Evolutionary conservation across 2,329 filamentous ascomycete genomes (phyloP).

Genomic region (Fusarium anthophilum): DNA sequence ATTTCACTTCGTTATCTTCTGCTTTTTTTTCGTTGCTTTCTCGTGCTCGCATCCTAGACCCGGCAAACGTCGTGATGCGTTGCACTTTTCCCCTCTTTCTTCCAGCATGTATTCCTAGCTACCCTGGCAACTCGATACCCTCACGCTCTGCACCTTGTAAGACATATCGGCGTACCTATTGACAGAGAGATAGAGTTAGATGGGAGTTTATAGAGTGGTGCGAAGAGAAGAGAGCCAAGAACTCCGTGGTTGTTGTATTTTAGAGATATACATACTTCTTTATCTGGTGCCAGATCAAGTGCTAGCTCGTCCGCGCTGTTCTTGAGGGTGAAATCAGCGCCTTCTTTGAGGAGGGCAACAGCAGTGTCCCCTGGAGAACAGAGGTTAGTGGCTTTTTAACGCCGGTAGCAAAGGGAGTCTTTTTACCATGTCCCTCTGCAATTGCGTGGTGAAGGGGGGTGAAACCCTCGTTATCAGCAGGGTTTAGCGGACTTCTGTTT

Average conservation of each 20-base stretch:
- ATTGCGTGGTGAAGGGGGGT: conserved; percentile 91
- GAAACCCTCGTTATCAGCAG: conserved; percentile 82
- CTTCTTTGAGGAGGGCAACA: conserved; percentile 81
- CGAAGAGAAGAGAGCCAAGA: not conserved
- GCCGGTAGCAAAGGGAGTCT: not conserved
- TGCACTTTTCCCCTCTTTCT: conserved; percentile 19
- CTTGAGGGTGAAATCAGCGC: conserved; percentile 82
- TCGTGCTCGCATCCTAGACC: conserved; percentile 1
- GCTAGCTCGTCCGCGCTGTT: conserved; percentile 76
- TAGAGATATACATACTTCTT: conserved; percentile 68
- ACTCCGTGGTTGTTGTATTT: not conserved
- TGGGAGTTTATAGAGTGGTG: conserved; percentile 13
- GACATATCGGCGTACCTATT: conserved; percentile 78
- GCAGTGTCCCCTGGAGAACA: conserved; percentile 75
- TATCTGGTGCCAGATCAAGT: conserved; percentile 86
- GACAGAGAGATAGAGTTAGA: conserved; percentile 33
- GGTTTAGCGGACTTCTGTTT: conserved; percentile 81
- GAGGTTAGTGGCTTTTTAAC: not conserved
- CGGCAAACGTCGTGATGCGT: conserved; percentile 4
- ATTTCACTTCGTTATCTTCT: not conserved
- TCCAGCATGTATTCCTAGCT: conserved; percentile 36
- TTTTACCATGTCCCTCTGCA: conserved; percentile 75
- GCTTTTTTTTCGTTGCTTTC: not conserved
- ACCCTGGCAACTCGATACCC: conserved; percentile 70
- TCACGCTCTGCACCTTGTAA: conserved; percentile 82